Conservation (phyloP, 352 stramenopile species). For the Globisporangium perplexum region DNA sequence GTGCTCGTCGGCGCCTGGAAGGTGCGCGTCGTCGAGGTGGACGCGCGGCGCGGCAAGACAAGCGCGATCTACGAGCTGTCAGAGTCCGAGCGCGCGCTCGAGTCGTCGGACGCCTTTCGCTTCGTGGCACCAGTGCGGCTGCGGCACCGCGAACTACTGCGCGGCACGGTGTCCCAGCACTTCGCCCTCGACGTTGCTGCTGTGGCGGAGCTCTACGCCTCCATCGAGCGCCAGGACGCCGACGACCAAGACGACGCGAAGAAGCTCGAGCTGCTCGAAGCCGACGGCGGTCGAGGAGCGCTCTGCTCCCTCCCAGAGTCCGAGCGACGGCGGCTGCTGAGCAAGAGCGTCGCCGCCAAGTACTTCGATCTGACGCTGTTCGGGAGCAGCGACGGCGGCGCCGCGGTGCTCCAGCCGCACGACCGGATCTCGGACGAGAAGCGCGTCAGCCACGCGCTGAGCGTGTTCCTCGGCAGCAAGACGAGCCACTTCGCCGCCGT, state of each 20-base stretch:
- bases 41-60: constrained; percentile 37
- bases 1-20: constrained; percentile 52
- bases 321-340: constrained; percentile 23
- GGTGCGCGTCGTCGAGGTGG: constrained; percentile 43
- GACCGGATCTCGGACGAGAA: constrained; percentile 32
- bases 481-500: constrained; percentile 26
- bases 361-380: constrained; percentile 23
- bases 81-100: constrained; percentile 24
- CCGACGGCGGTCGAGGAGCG: constrained; percentile 1
- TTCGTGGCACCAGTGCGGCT: constrained; percentile 34
- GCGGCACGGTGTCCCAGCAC: constrained; percentile 33
- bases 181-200: constrained; percentile 11
- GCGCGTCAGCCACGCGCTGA: constrained; percentile 34
- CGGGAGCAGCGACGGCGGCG: not conserved
- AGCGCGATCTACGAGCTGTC: constrained; percentile 53
- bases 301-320: constrained; percentile 2
- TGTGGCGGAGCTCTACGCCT: constrained; percentile 9
- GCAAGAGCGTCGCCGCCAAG: constrained; percentile 16
- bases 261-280: constrained; percentile 5
- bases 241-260: constrained; percentile 4
- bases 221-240: not conserved
- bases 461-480: constrained; percentile 28
- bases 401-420: not conserved
- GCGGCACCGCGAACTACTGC: constrained; percentile 37
- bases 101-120: constrained; percentile 14